Base-by-base conservation (phyloP, 305 asterid genomes). In the Solanum chacoense region DNA sequence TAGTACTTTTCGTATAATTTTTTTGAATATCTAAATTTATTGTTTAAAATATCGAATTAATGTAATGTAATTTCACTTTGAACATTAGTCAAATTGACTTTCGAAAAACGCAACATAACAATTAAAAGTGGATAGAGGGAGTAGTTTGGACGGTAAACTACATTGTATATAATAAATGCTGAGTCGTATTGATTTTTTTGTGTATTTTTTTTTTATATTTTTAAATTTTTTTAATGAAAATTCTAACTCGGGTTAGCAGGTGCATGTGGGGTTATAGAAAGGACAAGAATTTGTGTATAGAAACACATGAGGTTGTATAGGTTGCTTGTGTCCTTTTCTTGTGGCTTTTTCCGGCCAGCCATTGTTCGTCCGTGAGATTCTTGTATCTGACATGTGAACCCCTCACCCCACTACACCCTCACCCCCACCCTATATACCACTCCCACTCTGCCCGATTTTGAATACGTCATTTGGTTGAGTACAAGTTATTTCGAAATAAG, bases 221-320 rank as follows among this genome's bases (percentile, higher is more conserved):
- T n/a, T 63, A 0, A 24, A 67, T 2, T 0, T 11, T 4, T 12
- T 11, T 24, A 24, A 2, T 67, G 9, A 29, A 72, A 29, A 28
- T 29, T 13, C 3, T 3, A 2, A 72, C 3, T 72, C 3, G 6
- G 0, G 0, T 11, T 3, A 11, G 4, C 3, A 18, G 8, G 0
- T 69, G 24, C 37, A 14, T 31, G 93, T 86, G 88, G 84, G 69
- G 59, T 80, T 24, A 74, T 89, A 88, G 90, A 92, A 90, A 90
- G 87, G 95, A 94, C 96, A 94, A 93, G 92, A 89, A 89, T 87
- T 89, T 94, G 85, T 89, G 72, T 87, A 59, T 37, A 87, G 90
- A 86, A 90, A 90, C 93, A 93, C 94, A 93, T 93, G 96, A 88
- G 85, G 88, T 78, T 90, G 95, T 91, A 87, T 87, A 93, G 94